A percentile compares a stretch with the other conserved stretches of the same genome.
These are phyloP conservation scores for Sanghuangporus weigelae DNA, from an alignment of 1,284 basidiomycete genomes.

Conservation along the genomic window DNA sequence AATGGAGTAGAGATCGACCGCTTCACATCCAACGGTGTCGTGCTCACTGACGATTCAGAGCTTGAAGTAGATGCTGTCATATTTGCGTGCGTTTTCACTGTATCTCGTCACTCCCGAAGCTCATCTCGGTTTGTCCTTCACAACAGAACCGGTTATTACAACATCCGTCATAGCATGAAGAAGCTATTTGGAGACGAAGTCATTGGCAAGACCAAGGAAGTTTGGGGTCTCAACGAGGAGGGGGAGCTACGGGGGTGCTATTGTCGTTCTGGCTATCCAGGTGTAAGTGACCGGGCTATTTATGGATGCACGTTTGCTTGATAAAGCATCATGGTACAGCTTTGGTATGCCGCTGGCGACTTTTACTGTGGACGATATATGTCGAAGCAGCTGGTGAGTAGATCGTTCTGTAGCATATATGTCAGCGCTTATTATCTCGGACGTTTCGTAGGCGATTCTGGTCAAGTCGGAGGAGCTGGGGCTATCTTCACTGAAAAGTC, in stretches of 20 bases:
- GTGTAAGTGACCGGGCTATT: slow-evolving; percentile 18
- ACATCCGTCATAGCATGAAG: slow-evolving; percentile 7
- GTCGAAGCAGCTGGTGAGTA: slow-evolving; percentile 29
- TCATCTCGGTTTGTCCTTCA: not conserved
- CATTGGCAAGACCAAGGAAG: slow-evolving; percentile 20
- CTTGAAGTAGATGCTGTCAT: slow-evolving; percentile 29
- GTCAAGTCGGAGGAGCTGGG: slow-evolving; percentile 14
- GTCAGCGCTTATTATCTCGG: not conserved
- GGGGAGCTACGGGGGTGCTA: slow-evolving; percentile 23
- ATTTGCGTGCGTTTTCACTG: slow-evolving; percentile 25
- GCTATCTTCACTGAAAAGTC: slow-evolving; percentile 1
- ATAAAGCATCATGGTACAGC: slow-evolving; percentile 19
- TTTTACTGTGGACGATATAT: slow-evolving; percentile 28
- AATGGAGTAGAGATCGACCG: slow-evolving; percentile 26
- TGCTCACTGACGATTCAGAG: slow-evolving; percentile 29
- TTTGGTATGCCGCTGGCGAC: slow-evolving; percentile 34
- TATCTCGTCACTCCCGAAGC: not conserved
- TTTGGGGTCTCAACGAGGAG: slow-evolving; percentile 26
- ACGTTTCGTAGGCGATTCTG: not conserved
- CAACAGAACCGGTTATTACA: slow-evolving; percentile 12
- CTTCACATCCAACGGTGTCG: slow-evolving; percentile 24
- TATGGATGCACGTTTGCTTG: not conserved
- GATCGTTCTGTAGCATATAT: not conserved
- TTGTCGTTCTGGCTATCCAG: slow-evolving; percentile 31
- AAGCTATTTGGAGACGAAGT: slow-evolving; percentile 24